Base-by-base conservation (phyloP, 129 eudicot species). In the Rutidosis leptorrhynchoides region DNA sequence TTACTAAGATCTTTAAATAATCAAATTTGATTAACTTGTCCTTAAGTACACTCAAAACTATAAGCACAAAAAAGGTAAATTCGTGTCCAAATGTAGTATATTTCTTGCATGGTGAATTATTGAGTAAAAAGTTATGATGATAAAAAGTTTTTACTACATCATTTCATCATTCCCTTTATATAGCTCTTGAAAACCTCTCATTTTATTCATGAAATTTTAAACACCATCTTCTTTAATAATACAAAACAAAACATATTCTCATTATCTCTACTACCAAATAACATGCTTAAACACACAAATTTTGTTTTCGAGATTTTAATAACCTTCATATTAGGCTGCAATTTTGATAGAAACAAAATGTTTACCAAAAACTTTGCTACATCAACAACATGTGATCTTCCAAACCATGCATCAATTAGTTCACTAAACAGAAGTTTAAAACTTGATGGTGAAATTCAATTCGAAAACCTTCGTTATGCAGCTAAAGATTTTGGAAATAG, bases 401-500 rank as follows among this genome's bases (percentile, higher is more conserved):
- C 69, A 3, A 37, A 71, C 52, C 69, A 69, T 61, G 80, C 81
- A 55, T 30, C 81, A 16, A 75, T 71, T 49, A 43, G 68, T 16
- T 74, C 64, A 21, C 77, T 87, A 55, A 54, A 67, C 1, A 56
- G 74, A 10, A 40, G 52, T 2, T 55, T 86, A 28, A 63, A 65
- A 26, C 75, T 93, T 17, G 80, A 82, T 15, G 96, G 96, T 22
- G 57, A 84, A 14, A 64, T 93, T 14, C 57, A 60, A 43, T 82
- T 82, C 54, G 62, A 84, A 22, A 78, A 86, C 70, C 21, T 72
- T 35, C 80, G 79, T 48, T 78, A 83, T 62, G 99, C 89, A 79
- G 85, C 99, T 57, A 84, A 79, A 51, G 99, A 93, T 71, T 93
- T 93, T 45, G 99, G 99, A 46, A 93, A 93, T 53, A 68, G 75